These are phyloP conservation scores for Irpex rosettiformis DNA, from an alignment of 1,284 basidiomycete species.

Conservation along the genomic window DNA sequence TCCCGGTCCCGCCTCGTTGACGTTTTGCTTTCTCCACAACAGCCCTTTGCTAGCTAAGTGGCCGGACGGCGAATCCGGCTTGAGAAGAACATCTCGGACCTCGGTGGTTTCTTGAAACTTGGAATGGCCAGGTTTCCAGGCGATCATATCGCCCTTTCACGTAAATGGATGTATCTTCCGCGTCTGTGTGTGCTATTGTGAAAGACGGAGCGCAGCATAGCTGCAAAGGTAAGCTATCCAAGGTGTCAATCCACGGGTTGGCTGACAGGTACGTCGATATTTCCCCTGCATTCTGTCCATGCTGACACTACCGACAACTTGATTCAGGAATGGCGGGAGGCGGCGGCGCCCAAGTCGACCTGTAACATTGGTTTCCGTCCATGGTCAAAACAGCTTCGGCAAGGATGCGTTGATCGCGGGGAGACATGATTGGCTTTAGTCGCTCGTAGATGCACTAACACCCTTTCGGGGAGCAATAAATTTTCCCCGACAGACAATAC, in stretches of 20 bases:
- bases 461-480: background rate
- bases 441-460: background rate
- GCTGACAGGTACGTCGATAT: no score
- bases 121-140: background rate
- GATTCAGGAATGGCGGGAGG: no score
- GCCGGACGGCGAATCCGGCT: background rate
- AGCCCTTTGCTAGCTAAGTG: background rate
- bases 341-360: background rate
- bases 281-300: no score
- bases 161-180: background rate
- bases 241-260: no score
- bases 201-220: background rate
- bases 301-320: no score
- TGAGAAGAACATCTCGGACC: background rate
- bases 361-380: background rate
- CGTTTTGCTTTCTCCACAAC: background rate
- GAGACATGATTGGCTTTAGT: background rate
- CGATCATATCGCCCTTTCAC: background rate
- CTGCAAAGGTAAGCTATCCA: background rate
- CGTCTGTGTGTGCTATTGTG: slow-evolving; percentile 2
- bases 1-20: background rate
- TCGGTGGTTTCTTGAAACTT: background rate
- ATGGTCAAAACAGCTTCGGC: background rate
- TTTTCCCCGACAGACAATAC: background rate
- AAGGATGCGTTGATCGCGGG: background rate